Evolutionary conservation across 202 grass and related monocot species (phyloP).

Genomic region (Cymbopogon flexuosus): DNA sequence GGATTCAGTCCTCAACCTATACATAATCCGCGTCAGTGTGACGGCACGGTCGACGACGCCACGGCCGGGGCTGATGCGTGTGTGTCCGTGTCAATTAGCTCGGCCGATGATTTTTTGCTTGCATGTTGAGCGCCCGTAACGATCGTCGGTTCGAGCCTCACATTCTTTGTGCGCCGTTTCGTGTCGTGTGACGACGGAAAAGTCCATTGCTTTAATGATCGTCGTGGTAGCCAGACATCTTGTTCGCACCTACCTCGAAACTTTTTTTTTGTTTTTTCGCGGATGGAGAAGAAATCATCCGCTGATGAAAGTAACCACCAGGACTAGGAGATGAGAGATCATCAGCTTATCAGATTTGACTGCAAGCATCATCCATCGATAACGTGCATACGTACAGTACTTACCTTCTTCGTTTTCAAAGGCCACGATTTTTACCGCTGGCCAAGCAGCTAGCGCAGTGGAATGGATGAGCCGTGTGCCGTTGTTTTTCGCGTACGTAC

Average conservation of each 20-base stretch:
- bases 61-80: background rate
- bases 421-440: background rate
- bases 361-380: background rate
- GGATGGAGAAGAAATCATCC: background rate
- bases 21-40: background rate
- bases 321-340: background rate
- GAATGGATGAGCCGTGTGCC: background rate
- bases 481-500: too few relatives aligned
- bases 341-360: background rate
- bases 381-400: background rate
- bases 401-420: background rate
- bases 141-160: background rate
- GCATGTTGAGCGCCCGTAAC: background rate
- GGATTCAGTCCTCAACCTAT: too few relatives aligned
- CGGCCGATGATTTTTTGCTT: background rate
- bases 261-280: background rate
- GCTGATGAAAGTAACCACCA: background rate
- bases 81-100: background rate
- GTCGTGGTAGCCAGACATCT: background rate
- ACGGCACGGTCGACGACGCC: background rate
- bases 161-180: background rate
- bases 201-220: background rate
- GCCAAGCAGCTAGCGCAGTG: background rate
- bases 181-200: background rate
- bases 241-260: background rate